Conservation (phyloP, 2,329 filamentous ascomycete genomes). For the Penicillium palitans region DNA sequence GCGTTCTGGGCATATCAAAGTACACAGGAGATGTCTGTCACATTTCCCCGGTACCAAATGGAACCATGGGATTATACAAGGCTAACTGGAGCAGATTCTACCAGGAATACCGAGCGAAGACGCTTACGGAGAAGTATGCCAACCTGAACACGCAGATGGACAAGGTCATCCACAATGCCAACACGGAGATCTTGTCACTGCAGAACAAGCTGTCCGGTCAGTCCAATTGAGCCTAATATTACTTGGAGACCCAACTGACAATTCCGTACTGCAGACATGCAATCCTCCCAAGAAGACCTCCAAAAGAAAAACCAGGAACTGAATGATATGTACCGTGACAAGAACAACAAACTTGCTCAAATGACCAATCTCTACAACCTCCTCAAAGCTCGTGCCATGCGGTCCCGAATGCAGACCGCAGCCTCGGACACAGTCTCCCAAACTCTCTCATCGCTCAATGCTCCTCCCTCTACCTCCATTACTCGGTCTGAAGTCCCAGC, state of each 20-base stretch:
- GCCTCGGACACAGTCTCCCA: constrained; percentile 55
- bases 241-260: neutral
- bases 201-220: constrained; percentile 65
- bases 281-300: constrained; percentile 62
- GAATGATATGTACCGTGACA: constrained; percentile 65
- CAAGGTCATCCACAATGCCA: constrained; percentile 72
- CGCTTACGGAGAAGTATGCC: constrained; percentile 69
- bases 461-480: constrained; percentile 11
- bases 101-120: constrained; percentile 72
- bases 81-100: constrained; percentile 58
- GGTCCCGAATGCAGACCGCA: constrained; percentile 55
- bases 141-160: constrained; percentile 67
- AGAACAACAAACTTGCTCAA: constrained; percentile 67
- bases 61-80: neutral
- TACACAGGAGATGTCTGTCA: constrained; percentile 72
- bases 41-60: neutral
- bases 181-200: constrained; percentile 67
- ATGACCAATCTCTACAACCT: constrained; percentile 62
- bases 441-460: constrained; percentile 37
- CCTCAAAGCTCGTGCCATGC: constrained; percentile 57
- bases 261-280: constrained; percentile 50
- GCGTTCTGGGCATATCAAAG: constrained; percentile 87
- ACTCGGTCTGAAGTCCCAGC: neutral
- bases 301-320: constrained; percentile 73
- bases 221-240: constrained; percentile 20